Percentiles rank a stretch among this genome's conserved stretches.
These are phyloP conservation scores for Apiotrichum siamense DNA, from an alignment of 1,284 basidiomycete species.

Conservation along the genomic window DNA sequence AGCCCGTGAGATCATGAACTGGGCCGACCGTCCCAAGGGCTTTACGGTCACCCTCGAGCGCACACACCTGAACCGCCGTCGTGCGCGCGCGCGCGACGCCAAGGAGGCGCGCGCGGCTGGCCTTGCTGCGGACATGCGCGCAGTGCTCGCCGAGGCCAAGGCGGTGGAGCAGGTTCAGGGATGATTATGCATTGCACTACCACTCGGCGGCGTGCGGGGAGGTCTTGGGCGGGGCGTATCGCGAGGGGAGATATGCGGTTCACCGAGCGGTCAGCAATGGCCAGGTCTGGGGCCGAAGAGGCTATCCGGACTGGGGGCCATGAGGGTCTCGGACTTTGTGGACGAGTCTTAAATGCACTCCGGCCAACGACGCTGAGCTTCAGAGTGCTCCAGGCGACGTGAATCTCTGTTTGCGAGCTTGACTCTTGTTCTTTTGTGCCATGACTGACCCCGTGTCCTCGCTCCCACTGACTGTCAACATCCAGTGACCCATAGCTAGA, in stretches of 20 bases:
- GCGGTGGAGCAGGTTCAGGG: neutral
- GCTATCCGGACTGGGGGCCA: too few relatives aligned
- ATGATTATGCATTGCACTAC: constrained; percentile 2
- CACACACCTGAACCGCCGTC: constrained; percentile 31
- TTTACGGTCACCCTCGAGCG: constrained; percentile 31
- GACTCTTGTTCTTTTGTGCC: too few relatives aligned
- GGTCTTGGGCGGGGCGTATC: neutral
- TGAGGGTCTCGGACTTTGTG: too few relatives aligned
- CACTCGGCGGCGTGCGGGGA: neutral
- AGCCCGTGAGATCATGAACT: constrained; percentile 24
- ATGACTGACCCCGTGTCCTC: too few relatives aligned
- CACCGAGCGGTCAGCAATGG: too few relatives aligned
- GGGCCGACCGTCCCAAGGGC: constrained; percentile 27
- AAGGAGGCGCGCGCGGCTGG: constrained; percentile 24
- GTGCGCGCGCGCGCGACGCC: constrained; percentile 16
- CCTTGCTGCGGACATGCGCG: constrained; percentile 3
- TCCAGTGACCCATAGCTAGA: too few relatives aligned
- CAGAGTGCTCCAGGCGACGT: too few relatives aligned
- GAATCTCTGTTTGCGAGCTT: too few relatives aligned
- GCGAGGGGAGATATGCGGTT: neutral
- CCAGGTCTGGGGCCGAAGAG: too few relatives aligned
- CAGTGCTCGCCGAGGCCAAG: neutral
- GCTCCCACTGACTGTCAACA: too few relatives aligned
- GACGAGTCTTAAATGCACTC: too few relatives aligned
- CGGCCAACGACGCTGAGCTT: too few relatives aligned